These are phyloP conservation scores for Salix suchowensis DNA, from an alignment of 345 rosid species.

Conservation along the genomic window DNA sequence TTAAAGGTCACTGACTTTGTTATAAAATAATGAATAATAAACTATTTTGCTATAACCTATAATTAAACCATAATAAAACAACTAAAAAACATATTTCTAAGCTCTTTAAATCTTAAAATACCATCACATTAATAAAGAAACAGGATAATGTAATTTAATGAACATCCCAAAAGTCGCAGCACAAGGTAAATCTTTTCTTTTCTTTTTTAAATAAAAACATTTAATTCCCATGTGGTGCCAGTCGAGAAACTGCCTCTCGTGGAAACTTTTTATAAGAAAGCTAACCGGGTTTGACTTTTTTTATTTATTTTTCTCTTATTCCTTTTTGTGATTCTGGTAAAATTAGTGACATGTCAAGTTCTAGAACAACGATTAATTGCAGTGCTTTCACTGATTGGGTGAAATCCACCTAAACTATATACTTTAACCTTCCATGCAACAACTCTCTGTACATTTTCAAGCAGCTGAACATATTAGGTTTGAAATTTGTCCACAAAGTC, in stretches of 20 bases:
- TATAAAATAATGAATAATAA: no score
- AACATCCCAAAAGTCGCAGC: neutral
- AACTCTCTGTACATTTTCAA: neutral
- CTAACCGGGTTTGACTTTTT: neutral
- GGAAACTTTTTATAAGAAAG: slow-evolving; percentile 3
- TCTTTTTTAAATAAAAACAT: no score
- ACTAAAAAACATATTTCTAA: no score
- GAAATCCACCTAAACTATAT: slow-evolving; percentile 12
- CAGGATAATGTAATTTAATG: neutral
- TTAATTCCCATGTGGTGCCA: no score
- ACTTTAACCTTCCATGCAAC: slow-evolving; percentile 11
- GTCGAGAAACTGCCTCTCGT: no score
- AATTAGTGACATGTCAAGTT: neutral
- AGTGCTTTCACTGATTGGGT: neutral
- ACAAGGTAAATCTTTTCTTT: neutral
- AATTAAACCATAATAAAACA: no score
- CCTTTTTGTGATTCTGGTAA: no score
- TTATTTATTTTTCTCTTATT: neutral
- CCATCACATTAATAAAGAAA: neutral
- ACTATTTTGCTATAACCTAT: no score
- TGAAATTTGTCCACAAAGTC: neutral
- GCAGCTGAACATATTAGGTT: slow-evolving; percentile 13
- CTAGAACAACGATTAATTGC: neutral
- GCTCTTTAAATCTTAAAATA: no score
- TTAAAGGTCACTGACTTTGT: no score